Base-by-base conservation (phyloP, 164 flowering plant species). In the Tetracentron sinense region DNA sequence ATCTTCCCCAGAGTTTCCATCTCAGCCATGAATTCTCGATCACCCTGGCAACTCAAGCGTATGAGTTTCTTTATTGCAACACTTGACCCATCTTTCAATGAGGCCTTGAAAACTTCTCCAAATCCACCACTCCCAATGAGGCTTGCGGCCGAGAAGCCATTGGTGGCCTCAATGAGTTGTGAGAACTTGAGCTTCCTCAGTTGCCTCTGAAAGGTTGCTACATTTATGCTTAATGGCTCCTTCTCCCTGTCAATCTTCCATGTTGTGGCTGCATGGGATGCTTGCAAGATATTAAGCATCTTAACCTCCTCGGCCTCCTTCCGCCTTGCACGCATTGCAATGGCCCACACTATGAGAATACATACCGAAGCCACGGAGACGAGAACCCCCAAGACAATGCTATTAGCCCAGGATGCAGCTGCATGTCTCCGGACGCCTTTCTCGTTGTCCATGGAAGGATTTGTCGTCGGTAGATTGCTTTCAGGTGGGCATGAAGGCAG, bases 161-260 rank as follows among this genome's bases (percentile, higher is more conserved):
- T 83, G 0, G 92, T 84, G 20, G 89, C 92, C 62, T 84, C 92
- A 16, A 84, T 79, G 29, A 87, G 82, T 47, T 83, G 84, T 8
- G 86, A 81, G 70, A 87, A 86, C 31, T 77, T 86, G 42, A 86
- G 85, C 71, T 84, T 86, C 48, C 81, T 73, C 14, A 86, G 70
- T 28, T 81, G 84, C 67, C 84, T 66, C 42, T 86, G 88, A 55
- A 86, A 86, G n/a, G 92, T 84, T 23, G 92, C 87, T 0, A 86
- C 88, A 55, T 86, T 86, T 42, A 86, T 86, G 72, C 88, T 86
- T 66, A 86, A 54, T 19, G 96, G 94, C 72, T 92, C 97, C 68
- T 81, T 89, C 73, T 92, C 97, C 62, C 77, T 85, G 58, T 82
- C 96, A 26, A 89, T 80, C 68, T 87, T 85, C 98, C 98, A 92